Evolutionary conservation across 441 rosid species (phyloP), one percentile per base, ranked within the genome.

Genomic region (Bocquillonia castaneifolia): DNA sequence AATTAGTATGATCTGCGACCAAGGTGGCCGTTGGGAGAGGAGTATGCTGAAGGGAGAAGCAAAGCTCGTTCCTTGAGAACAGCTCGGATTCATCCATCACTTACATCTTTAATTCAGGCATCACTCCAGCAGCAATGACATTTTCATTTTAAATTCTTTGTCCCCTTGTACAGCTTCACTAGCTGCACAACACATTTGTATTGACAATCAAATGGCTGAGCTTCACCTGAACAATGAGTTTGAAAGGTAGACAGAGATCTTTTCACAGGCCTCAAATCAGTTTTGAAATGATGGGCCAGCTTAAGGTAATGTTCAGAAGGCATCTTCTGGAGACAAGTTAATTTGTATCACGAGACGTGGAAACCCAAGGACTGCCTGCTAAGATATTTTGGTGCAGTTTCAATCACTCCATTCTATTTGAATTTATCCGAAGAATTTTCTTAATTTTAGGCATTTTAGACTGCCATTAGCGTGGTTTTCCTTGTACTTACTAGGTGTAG

Each of bases 21-120:
- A 29, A 84, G 97, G 80, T 93, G 99, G 99, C 97, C 99, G 23
- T 67, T 91, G 28, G 97, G 96, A 51, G 95, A 89, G 74, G 99
- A 91, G 75, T 83, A 83, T 68, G 89, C 87, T 2, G 79, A 78
- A 85, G 99, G 99, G 67, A 89, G 85, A 81, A 91, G 97, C 20
- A 81, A 78, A 57, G 93, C 97, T 66, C 93, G 95, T 8, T 93
- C 96, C n/a, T 3, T 91, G 79, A 88, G 78, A 76, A 89, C 44
- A 23, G 96, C 93, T 28, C 80, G 97, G 42, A 72, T 93, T 39
- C 95, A 93, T 66, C 96, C 99, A 0, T 91, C 96, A 2, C 93
- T 93, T 32, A 93, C 99, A 74, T 93, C 99, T 31, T 63, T 91
- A 52, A 82, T 89, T 71, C 86, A 80, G 74, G 88, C 86, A 34